phyloP scores from a whole-genome alignment of 2,329 filamentous ascomycete species.

The Pseudogymnoascus sp. region DNA sequence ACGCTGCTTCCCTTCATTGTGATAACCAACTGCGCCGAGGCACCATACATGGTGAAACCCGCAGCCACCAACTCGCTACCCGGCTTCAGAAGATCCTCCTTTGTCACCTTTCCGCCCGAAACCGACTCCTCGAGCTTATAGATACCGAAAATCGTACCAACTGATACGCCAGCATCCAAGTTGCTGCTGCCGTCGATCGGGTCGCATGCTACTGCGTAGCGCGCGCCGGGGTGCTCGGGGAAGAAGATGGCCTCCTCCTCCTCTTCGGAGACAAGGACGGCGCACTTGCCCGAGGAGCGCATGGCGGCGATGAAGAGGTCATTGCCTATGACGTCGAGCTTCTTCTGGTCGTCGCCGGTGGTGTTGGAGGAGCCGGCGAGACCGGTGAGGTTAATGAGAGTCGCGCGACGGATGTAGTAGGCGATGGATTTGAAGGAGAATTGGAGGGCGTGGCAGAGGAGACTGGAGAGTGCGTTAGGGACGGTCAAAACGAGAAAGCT shows the following conservation, averaged over 20 bases:
- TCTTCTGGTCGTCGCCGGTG: slow-evolving; percentile 59
- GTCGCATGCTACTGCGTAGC: slow-evolving; percentile 94
- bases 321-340: slow-evolving; percentile 51
- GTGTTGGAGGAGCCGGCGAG: slow-evolving; percentile 91
- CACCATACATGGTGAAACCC: slow-evolving; percentile 99
- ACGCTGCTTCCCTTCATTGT: slow-evolving; percentile 90
- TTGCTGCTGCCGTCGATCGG: slow-evolving; percentile 98
- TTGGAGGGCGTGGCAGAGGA: slow-evolving; percentile 94
- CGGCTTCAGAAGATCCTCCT: slow-evolving; percentile 80
- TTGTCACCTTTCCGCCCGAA: slow-evolving; percentile 56
- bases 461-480: slow-evolving; percentile 41
- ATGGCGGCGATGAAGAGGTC: slow-evolving; percentile 95
- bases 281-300: slow-evolving; percentile 83
- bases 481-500: neutral
- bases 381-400: slow-evolving; percentile 89
- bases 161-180: slow-evolving; percentile 92
- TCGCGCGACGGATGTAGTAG: slow-evolving; percentile 96
- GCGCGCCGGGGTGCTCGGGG: slow-evolving; percentile 61
- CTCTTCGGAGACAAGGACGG: slow-evolving; percentile 93
- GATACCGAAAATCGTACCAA: slow-evolving; percentile 93
- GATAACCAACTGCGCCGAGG: slow-evolving; percentile 89
- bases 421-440: slow-evolving; percentile 99
- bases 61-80: slow-evolving; percentile 87
- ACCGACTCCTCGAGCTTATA: slow-evolving; percentile 69
- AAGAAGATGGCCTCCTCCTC: slow-evolving; percentile 91